Percentiles rank a stretch among this genome's conserved stretches.
Conservation (phyloP, 177 flowering plant species). For the Vitis hybrid region DNA sequence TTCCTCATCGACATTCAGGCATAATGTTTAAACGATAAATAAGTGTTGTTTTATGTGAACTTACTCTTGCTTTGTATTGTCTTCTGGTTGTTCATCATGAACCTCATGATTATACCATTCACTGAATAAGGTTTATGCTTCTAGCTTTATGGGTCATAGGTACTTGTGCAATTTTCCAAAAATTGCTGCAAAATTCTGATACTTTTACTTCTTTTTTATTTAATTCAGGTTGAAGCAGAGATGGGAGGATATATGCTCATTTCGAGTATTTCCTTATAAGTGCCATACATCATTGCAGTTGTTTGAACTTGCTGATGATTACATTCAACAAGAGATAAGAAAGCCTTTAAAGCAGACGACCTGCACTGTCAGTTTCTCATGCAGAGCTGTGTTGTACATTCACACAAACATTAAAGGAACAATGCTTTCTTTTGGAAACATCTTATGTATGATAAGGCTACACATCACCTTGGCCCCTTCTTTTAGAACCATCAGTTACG, state of each 20-base stretch:
- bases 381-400: background rate
- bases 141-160: background rate
- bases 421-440: no score
- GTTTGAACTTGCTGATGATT: slow-evolving; percentile 79
- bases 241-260: slow-evolving; percentile 74
- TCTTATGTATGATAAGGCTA: no score
- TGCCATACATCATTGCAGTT: slow-evolving; percentile 66
- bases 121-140: background rate
- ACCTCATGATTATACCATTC: background rate
- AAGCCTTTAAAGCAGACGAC: slow-evolving; percentile 51
- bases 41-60: background rate
- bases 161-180: background rate
- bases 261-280: slow-evolving; percentile 70
- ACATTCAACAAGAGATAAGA: slow-evolving; percentile 78
- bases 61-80: background rate
- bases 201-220: background rate
- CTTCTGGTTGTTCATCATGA: background rate
- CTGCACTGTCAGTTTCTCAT: slow-evolving; percentile 59
- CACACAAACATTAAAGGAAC: background rate
- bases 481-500: no score
- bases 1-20: background rate
- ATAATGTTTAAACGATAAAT: background rate
- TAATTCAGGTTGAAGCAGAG: slow-evolving; percentile 41
- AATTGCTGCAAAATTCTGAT: background rate
- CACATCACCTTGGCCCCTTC: no score